Evolutionary conservation across 768 basidiomycete genomes (phyloP), one percentile per base, ranked within the genome.

Genomic region (Cantharellus anzutake): DNA sequence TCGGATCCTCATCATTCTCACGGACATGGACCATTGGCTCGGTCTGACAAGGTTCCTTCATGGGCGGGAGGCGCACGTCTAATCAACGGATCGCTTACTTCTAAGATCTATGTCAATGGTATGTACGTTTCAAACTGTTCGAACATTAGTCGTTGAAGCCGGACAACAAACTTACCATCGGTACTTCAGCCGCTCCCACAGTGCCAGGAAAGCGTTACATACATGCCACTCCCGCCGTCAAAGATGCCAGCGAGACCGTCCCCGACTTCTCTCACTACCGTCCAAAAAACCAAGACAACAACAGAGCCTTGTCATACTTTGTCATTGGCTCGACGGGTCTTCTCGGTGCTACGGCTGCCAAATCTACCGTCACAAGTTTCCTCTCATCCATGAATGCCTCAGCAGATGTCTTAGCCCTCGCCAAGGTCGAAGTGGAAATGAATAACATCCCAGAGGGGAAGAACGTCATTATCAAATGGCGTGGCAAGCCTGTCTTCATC

Each of bases 401-500:
- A 42, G 92, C 94, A 41, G 96, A 99, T 69, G 94, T 99, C 58
- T 82, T 98, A 66, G 96, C 96, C 56, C 78, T 98, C 64, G 96
- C 96, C 62, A 98, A 97, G 76, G 89, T 97, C 63, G 96, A 99
- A 73, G 82, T 99, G 61, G 90, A 94, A 42, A 81, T 99, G 62
- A 73, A 74, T 59, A 75, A 73, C 62, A 98, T 99, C 68, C 96
- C 96, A 42, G 91, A 97, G 78, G 92, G 92, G 72, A 93, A 92
- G 80, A 93, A 94, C 70, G 86, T 85, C 65, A 82, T 94, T 72
- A 87, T 93, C 75, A 92, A 97, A 76, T 99, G 96, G 96, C 87
- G 96, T 68, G 96, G 96, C 71, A 99, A 99, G 78, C 96, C 96
- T 64, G 96, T 99, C 59, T 98, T 98, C 78, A 91, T 99, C 71